A percentile compares a stretch with the other conserved stretches of the same genome.
Conservation (phyloP, 2,329 filamentous ascomycete genomes). For the Trichoderma citrinoviride region DNA sequence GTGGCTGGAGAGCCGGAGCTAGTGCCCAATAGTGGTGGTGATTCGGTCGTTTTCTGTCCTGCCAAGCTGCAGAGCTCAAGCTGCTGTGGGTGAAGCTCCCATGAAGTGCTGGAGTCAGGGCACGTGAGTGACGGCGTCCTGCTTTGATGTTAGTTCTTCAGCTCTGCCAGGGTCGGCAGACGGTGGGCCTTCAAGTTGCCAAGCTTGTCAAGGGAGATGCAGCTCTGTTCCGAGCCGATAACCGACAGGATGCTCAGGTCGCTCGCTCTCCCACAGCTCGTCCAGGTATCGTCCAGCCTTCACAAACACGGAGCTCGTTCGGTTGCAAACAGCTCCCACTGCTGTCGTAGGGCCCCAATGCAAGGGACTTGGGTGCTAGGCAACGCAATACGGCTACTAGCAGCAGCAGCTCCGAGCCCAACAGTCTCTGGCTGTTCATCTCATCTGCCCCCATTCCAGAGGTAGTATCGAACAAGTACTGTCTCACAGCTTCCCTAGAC, state of each 20-base stretch:
- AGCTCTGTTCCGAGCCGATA: not conserved
- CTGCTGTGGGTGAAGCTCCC: not conserved
- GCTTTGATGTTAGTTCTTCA: not conserved
- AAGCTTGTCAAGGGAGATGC: not conserved
- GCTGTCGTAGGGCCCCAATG: not conserved
- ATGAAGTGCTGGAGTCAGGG: not conserved
- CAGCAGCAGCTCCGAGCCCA: not conserved
- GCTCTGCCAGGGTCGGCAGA: constrained; percentile 3
- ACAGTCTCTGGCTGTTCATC: not conserved
- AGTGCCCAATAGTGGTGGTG: not conserved
- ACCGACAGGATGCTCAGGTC: not conserved
- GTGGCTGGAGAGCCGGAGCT: not conserved
- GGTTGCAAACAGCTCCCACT: not conserved
- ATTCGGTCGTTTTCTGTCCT: not conserved
- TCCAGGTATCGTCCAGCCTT: not conserved
- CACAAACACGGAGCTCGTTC: not conserved
- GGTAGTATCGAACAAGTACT: not conserved
- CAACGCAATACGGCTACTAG: not conserved
- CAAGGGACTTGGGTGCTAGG: not conserved
- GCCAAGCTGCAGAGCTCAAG: too few relatives aligned
- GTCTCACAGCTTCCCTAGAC: constrained; percentile 8
- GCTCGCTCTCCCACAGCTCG: not conserved
- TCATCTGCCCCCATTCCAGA: not conserved
- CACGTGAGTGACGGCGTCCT: not conserved
- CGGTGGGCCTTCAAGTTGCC: not conserved